phyloP scores from a whole-genome alignment of 2,329 filamentous ascomycete genomes.

The Xenoacremonium recifei region DNA sequence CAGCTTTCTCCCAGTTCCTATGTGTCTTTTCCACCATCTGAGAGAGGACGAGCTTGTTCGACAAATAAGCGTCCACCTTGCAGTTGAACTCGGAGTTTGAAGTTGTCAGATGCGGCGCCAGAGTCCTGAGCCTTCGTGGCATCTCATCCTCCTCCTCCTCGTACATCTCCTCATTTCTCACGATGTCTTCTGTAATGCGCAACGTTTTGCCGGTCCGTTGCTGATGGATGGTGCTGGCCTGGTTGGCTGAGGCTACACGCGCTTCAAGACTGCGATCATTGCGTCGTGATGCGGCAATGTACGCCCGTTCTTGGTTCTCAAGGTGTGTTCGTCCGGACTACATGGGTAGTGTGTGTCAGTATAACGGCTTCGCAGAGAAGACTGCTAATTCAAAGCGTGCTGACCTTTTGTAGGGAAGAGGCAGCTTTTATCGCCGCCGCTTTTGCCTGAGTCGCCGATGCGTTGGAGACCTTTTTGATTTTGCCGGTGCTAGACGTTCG shows the following conservation, averaged over 20 bases:
- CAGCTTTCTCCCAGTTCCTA: conserved; percentile 29
- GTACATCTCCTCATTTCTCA: conserved; percentile 92
- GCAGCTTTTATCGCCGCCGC: no score
- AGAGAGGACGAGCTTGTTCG: conserved; percentile 43
- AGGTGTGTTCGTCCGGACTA: conserved; percentile 75
- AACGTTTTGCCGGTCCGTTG: conserved; percentile 79
- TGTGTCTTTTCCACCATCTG: conserved; percentile 21
- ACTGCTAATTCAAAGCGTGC: no score
- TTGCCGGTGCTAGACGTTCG: no score
- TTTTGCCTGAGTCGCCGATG: no score
- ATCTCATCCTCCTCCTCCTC: conserved; percentile 88
- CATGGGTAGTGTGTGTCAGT: not conserved
- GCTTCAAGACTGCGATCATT: conserved; percentile 86
- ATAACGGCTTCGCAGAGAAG: no score
- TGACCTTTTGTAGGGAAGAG: no score
- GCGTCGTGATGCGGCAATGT: conserved; percentile 85
- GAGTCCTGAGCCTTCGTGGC: conserved; percentile 62
- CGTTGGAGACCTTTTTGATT: no score
- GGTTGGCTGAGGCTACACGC: conserved; percentile 79
- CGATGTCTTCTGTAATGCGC: conserved; percentile 80
- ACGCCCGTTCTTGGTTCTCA: conserved; percentile 84
- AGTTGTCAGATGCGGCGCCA: conserved; percentile 62
- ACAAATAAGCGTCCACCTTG: conserved; percentile 51
- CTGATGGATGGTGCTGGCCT: conserved; percentile 90
- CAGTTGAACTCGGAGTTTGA: conserved; percentile 60